Base-by-base conservation (phyloP, 495 filamentous ascomycete genomes). In the Talaromyces liani region DNA sequence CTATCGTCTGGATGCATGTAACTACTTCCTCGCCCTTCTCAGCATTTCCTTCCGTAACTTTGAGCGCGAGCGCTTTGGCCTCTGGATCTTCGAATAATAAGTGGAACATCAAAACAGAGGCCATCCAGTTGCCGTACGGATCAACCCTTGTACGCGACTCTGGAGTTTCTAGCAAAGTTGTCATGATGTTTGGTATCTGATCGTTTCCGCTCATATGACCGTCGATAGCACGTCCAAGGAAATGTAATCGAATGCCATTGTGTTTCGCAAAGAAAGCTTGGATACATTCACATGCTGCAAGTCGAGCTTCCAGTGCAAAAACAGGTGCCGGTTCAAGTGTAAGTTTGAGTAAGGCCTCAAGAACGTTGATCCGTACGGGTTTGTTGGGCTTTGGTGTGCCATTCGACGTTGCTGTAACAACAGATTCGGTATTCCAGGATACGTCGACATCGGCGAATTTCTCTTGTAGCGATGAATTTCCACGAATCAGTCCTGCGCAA, bases 11-110 rank as follows among this genome's bases (percentile, higher is more conserved):
- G 61, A 98, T 91, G 71, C 89, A 93, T 7, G 93, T 98, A 58
- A 98, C 87, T 4, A 96, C 93, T 71, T 98, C 94, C 78, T 98
- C 94, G 10, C 95, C 94, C 65, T 79, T 89, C 47, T 90, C 89
- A 25, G 91, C 90, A 73, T 97, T 89, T 14, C 95, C 95, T 73
- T 97, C 93, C 2, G 85, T 87, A 36, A 98, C 88, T 56, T 80
- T 80, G 82, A 92, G 92, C 22, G 92, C 88, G 25, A 89, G 77
- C 18, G 80, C 80, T 70, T 98, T 98, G 2, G 90, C 88, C 67
- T 92, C 85, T 14, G 81, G 76, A 68, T 94, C 87, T 61, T 96
- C 92, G 61, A 87, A 90, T 14, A 98, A 71, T n/a, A 98, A 79
- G 66, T 98, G 93, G 66, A 95, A 87, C 71, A 96, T 83, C 63